Evolutionary conservation across 495 filamentous ascomycete genomes (phyloP).

Genomic region (Lepidopterella palustris): DNA sequence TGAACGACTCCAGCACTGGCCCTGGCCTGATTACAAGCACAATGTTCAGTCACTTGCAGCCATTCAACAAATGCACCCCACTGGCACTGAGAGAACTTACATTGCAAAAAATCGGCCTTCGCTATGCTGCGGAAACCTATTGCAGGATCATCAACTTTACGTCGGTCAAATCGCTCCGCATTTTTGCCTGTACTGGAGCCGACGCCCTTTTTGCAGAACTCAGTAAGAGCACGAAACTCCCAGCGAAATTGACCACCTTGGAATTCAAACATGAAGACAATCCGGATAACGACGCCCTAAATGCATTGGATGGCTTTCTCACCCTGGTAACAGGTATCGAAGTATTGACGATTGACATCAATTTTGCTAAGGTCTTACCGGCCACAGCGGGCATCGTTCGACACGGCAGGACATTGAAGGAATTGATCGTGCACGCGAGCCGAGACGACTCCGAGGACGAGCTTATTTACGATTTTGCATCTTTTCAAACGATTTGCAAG

Average conservation of each 20-base stretch:
- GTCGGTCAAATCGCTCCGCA: slow-evolving; percentile 26
- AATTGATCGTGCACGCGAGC: slow-evolving; percentile 33
- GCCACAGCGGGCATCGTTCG: slow-evolving; percentile 32
- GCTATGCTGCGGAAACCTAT: slow-evolving; percentile 35
- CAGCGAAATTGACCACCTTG: slow-evolving; percentile 31
- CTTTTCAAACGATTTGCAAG: slow-evolving; percentile 35
- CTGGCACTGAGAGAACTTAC: slow-evolving; percentile 29
- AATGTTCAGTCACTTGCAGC: slow-evolving; percentile 35
- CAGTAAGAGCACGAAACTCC: slow-evolving; percentile 32
- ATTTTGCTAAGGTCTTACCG: slow-evolving; percentile 30
- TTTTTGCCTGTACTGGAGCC: slow-evolving; percentile 33
- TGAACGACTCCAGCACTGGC: slow-evolving; percentile 36
- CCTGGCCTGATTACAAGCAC: slow-evolving; percentile 34
- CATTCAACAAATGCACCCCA: slow-evolving; percentile 38
- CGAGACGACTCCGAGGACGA: slow-evolving; percentile 29
- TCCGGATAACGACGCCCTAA: slow-evolving; percentile 34
- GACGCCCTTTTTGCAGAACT: slow-evolving; percentile 38
- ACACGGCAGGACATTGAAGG: slow-evolving; percentile 33
- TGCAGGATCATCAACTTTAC: slow-evolving; percentile 37
- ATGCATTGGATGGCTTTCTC: slow-evolving; percentile 38
- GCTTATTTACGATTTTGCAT: slow-evolving; percentile 30
- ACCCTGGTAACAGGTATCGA: slow-evolving; percentile 35
- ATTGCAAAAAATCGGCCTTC: slow-evolving; percentile 33
- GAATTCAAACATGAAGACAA: slow-evolving; percentile 39
- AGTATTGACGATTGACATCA: slow-evolving; percentile 32